Conservation (phyloP, 2,329 filamentous ascomycete species). For the Pleoardoris graminearum region DNA sequence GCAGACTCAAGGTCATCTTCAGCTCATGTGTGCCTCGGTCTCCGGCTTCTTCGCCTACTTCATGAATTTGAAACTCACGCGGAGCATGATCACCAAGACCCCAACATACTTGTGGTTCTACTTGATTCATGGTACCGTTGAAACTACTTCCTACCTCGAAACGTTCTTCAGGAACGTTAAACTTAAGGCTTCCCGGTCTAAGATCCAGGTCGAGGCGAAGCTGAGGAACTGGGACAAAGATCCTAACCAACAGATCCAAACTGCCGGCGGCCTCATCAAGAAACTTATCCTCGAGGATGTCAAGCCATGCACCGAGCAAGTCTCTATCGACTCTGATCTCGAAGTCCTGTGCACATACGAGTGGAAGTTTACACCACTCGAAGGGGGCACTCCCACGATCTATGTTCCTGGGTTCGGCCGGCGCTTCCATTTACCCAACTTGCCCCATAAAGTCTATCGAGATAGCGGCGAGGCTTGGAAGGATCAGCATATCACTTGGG, state of each 20-base stretch:
- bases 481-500: neutral
- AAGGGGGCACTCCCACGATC: neutral
- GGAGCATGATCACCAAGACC: no score
- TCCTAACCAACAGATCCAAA: neutral
- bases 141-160: no score
- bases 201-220: neutral
- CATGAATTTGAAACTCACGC: no score
- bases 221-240: neutral
- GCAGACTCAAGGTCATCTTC: no score
- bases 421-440: neutral
- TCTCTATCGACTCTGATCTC: neutral
- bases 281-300: neutral
- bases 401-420: neutral
- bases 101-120: no score
- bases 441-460: neutral
- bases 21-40: no score
- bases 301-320: neutral
- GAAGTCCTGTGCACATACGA: neutral
- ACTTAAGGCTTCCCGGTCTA: no score
- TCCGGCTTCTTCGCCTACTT: no score
- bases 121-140: no score
- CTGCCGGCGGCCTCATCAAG: neutral
- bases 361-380: neutral
- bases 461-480: neutral
- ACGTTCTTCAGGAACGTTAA: no score